A percentile compares a stretch with the other conserved stretches of the same genome.
Conservation (phyloP, 2,329 filamentous ascomycete genomes). For the Hortaea werneckii region DNA sequence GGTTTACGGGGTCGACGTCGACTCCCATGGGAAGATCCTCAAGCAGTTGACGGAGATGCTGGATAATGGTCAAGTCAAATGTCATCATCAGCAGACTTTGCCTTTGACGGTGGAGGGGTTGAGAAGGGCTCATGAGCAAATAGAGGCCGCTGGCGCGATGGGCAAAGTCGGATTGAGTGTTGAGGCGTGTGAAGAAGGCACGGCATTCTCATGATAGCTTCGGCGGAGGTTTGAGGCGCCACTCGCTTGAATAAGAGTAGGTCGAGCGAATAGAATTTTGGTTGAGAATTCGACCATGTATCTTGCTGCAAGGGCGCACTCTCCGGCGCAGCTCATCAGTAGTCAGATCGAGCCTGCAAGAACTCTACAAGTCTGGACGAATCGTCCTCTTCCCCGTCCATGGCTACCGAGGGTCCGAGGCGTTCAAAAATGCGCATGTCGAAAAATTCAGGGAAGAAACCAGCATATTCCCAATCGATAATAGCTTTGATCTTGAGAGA, state of each 20-base stretch:
- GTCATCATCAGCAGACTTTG: constrained; percentile 29
- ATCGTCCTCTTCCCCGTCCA: too few relatives aligned
- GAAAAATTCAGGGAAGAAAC: background rate
- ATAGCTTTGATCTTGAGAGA: background rate
- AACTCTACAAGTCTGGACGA: too few relatives aligned
- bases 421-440: background rate
- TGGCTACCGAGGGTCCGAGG: too few relatives aligned
- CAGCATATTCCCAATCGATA: background rate
- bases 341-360: too few relatives aligned
- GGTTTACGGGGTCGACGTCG: constrained; percentile 30
- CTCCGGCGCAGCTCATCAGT: too few relatives aligned
- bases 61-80: constrained; percentile 29
- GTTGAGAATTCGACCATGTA: too few relatives aligned
- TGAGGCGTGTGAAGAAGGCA: constrained; percentile 11
- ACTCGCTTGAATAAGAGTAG: too few relatives aligned
- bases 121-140: constrained; percentile 29
- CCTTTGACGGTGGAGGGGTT: constrained; percentile 29
- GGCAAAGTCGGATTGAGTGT: constrained; percentile 30
- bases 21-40: constrained; percentile 32
- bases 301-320: too few relatives aligned
- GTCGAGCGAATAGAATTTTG: too few relatives aligned
- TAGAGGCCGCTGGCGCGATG: constrained; percentile 29
- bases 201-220: too few relatives aligned
- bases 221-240: too few relatives aligned
- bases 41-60: constrained; percentile 26